phyloP scores from a whole-genome alignment of 1,139 yeast genomes.

The Wickerhamomyces sp. region DNA sequence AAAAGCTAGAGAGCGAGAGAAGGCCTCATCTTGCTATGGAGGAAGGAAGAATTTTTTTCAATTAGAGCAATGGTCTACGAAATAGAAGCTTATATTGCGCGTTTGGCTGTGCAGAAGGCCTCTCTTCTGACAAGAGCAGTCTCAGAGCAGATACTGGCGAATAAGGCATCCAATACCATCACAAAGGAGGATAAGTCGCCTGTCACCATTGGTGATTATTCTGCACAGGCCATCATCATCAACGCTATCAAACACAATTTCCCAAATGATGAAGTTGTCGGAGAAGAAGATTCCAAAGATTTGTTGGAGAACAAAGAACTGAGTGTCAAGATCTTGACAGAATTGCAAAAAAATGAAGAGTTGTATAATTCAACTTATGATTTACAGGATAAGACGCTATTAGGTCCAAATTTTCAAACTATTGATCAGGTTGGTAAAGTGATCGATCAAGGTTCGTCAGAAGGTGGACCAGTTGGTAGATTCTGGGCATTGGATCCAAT shows the following conservation, averaged over 20 bases:
- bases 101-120: slow-evolving; percentile 87
- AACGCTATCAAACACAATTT: slow-evolving; percentile 74
- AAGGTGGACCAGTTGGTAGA: slow-evolving; percentile 75
- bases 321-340: slow-evolving; percentile 42
- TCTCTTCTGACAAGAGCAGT: slow-evolving; percentile 70
- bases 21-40: too few species aligned
- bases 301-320: slow-evolving; percentile 48
- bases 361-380: slow-evolving; percentile 26
- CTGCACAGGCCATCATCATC: slow-evolving; percentile 90
- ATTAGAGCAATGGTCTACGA: slow-evolving; percentile 27
- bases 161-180: slow-evolving; percentile 54
- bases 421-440: slow-evolving; percentile 51
- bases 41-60: too few species aligned
- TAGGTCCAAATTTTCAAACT: slow-evolving; percentile 30
- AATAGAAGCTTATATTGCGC: slow-evolving; percentile 71
- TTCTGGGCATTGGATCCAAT: slow-evolving; percentile 98
- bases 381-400: slow-evolving; percentile 15
- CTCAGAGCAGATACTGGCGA: slow-evolving; percentile 57
- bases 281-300: slow-evolving; percentile 83
- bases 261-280: slow-evolving; percentile 83
- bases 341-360: slow-evolving; percentile 37
- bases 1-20: too few species aligned
- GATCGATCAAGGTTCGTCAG: slow-evolving; percentile 73
- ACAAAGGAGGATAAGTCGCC: slow-evolving; percentile 90
- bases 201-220: slow-evolving; percentile 94